phyloP scores from a whole-genome alignment of 768 basidiomycete genomes.

The Phaffia tasmanica region DNA sequence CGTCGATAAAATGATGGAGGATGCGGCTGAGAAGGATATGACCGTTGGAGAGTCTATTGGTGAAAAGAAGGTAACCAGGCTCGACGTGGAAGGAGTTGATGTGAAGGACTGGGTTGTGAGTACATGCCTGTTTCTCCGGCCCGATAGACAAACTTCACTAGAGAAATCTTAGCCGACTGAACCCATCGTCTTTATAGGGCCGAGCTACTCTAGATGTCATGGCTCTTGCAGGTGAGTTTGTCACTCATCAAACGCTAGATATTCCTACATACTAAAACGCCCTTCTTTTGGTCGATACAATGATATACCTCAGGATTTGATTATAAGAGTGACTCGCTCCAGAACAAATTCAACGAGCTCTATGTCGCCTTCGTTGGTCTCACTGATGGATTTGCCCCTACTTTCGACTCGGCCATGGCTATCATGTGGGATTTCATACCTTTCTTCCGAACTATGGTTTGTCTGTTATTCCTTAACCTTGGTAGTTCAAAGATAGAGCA shows the following conservation, averaged over 20 bases:
- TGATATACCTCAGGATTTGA: conserved; percentile 5
- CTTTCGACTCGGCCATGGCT: conserved; percentile 3
- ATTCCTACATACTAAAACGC: too few species aligned
- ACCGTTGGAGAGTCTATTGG: neutral
- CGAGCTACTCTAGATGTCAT: conserved; percentile 21
- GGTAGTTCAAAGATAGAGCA: neutral
- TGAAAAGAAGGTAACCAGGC: neutral
- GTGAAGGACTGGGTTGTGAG: conserved; percentile 19
- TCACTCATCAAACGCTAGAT: neutral
- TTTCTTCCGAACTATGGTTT: conserved; percentile 2
- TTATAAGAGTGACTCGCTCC: conserved; percentile 13
- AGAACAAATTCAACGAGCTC: conserved; percentile 15
- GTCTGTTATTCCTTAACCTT: neutral
- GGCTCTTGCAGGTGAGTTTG: conserved; percentile 11
- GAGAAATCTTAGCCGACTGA: too few species aligned
- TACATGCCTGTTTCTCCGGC: neutral
- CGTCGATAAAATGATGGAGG: neutral
- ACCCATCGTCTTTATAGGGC: neutral
- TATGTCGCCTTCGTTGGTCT: conserved; percentile 12
- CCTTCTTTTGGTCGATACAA: neutral
- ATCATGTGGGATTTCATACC: conserved; percentile 19
- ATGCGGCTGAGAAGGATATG: neutral
- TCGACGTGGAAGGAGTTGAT: conserved; percentile 1
- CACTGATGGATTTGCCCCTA: neutral
- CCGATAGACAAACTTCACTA: too few species aligned